Evolutionary conservation across 208 protist genomes (phyloP), one percentile per base, ranked within the genome.

Genomic region (Polymyxa betae): DNA sequence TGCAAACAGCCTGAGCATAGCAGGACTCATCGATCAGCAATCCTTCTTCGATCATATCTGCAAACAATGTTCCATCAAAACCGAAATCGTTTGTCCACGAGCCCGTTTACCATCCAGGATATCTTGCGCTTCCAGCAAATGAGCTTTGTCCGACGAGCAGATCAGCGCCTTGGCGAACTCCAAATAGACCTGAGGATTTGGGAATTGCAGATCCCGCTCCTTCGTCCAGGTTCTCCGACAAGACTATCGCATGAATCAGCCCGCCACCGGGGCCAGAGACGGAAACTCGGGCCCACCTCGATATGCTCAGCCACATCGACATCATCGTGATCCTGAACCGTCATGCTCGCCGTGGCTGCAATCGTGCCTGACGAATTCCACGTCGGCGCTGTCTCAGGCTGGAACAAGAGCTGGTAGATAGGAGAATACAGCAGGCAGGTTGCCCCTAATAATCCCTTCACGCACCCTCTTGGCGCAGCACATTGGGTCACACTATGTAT

Each of bases 41-140:
- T 12, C 72, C 72, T n/a, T 82, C 72, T n/a, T 82, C 72, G 72
- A 82, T 82, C 72, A 82, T 82, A n/a, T 82, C 72, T 82, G 35
- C 72, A 40, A 5, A 43, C 5, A 35, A 35, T 12, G 5, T 5
- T 82, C 35, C 5, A 82, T 12, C n/a, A 40, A 20, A n/a, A 38
- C 5, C 16, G 12, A 20, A 35, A 43, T 20, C n/a, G 40, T 35
- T 20, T 35, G 35, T 38, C 16, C 72, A 43, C 5, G 35, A 16
- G 16, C 16, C 29, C 29, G 16, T n/a, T 35, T 82, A 82, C 72
- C 72, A 43, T 82, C 72, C 16, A 82, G 72, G 72, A 40, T 82
- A n/a, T 82, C 72, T 43, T 82, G 72, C n/a, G 72, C 72, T 43
- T 82, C 72, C 5, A 82, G 72, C 35, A 45, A n/a, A 43, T 82